Conservation (phyloP, 2,329 filamentous ascomycete genomes). For the Xylariales sp. region DNA sequence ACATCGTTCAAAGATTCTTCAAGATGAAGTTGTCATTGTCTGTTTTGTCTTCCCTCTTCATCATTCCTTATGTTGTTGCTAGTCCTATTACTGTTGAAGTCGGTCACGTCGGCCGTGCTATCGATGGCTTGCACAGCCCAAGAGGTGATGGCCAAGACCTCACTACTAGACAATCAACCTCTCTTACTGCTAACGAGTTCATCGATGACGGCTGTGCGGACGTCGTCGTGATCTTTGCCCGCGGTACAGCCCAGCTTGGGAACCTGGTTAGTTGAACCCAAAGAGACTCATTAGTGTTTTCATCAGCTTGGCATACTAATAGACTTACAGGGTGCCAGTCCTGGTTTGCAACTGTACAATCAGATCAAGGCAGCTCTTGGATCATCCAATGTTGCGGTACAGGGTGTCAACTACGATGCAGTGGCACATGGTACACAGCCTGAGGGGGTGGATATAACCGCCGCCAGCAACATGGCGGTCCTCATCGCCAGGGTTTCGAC, state of each 20-base stretch:
- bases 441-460: conserved; percentile 23
- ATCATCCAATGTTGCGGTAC: conserved; percentile 9
- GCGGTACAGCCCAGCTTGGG: conserved; percentile 32
- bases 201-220: conserved; percentile 26
- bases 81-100: neutral
- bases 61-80: neutral
- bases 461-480: conserved; percentile 21
- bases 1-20: neutral
- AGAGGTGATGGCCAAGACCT: neutral
- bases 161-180: conserved; percentile 1
- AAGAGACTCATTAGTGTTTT: neutral
- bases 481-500: conserved; percentile 22
- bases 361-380: conserved; percentile 16
- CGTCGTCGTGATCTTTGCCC: conserved; percentile 34
- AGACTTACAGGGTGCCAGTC: conserved; percentile 15
- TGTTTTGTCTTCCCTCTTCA: neutral
- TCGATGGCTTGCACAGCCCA: neutral
- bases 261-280: conserved; percentile 28
- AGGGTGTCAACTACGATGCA: conserved; percentile 21
- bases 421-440: conserved; percentile 12
- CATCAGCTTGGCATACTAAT: neutral
- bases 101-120: neutral
- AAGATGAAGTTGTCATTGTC: conserved; percentile 2
- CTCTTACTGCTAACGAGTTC: conserved; percentile 27
- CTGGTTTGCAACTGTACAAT: conserved; percentile 19